Base-by-base conservation (phyloP, 345 rosid species). In the Sonneratia caseolaris region DNA sequence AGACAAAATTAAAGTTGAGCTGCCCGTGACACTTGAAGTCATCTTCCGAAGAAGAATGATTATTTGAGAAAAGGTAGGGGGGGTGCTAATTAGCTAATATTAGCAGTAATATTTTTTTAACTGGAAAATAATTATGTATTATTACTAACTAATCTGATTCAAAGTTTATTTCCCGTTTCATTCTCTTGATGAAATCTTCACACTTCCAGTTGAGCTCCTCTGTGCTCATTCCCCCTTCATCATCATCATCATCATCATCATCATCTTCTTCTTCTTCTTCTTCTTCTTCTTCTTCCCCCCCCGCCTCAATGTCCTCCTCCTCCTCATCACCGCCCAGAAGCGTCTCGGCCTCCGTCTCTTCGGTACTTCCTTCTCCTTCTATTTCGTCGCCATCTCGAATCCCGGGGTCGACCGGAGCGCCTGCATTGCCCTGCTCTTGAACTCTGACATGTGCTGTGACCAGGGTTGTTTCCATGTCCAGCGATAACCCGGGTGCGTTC, bases 201-300 rank as follows among this genome's bases (percentile, higher is more conserved):
- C 87, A 90, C 79, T 79, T 88, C 85, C 81, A 79, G 80, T 92
- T 82, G 37, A 88, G 78, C 42, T 89, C 96, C 51, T 91, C 97
- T 1, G 51, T 42, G 76, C 87, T 87, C 40, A 84, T 35, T 59
- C 49, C 69, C 62, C 37, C 77, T 38, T 72, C 73, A 70, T 71
- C 82, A 2, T 72, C 62, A 18, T 73, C 74, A 2, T 72, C 62
- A 18, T 73, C 74, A 43, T 72, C 73, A 70, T 71, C 82, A 2
- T 72, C 62, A 18, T 73, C 74, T 5, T 13, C 22, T 43, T 43
- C 68, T 13, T 62, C 74, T n/a, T 62, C 59, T 21, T 53, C 57
- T 53, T 16, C 76, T 38, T 72, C 73, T 72, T 71, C 82, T 11
- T 32, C 2, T 27, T 12, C 0, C 2, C 10, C 45, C 3, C 2